These are phyloP conservation scores for Colletotrichum agaves DNA, from an alignment of 2,329 filamentous ascomycete genomes.

Conservation along the genomic window DNA sequence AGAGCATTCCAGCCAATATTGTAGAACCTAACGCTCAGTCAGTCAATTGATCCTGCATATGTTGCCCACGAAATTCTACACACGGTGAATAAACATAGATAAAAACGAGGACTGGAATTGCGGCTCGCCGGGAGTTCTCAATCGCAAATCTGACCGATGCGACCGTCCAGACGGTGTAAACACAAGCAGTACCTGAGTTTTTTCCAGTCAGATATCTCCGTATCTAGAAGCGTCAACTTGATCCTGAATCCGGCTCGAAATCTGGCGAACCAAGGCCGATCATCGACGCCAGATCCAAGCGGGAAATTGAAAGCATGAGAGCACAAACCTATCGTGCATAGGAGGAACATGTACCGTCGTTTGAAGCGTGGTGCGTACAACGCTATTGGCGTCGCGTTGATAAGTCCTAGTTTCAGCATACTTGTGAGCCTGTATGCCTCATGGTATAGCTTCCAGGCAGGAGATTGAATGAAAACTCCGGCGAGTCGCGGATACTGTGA, in stretches of 20 bases:
- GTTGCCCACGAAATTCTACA: conserved; percentile 10
- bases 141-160: conserved; percentile 50
- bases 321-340: conserved; percentile 44
- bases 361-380: conserved; percentile 48
- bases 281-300: too few species aligned
- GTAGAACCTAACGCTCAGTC: conserved; percentile 12
- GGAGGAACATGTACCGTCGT: conserved; percentile 50
- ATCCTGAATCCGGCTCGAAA: too few species aligned
- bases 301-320: background rate
- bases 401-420: conserved; percentile 39
- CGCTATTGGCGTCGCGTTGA: conserved; percentile 50
- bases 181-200: conserved; percentile 45
- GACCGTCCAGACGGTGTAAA: conserved; percentile 53
- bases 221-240: background rate
- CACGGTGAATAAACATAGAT: conserved; percentile 55
- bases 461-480: too few species aligned
- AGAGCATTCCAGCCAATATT: conserved; percentile 28
- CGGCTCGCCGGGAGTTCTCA: conserved; percentile 46
- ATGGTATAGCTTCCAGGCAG: too few species aligned
- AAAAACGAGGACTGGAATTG: conserved; percentile 53
- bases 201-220: background rate
- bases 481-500: too few species aligned
- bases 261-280: too few species aligned
- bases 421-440: background rate
- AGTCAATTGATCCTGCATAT: too few species aligned